Conservation (phyloP, 2,329 filamentous ascomycete genomes). For the Pezicula radicicola region DNA sequence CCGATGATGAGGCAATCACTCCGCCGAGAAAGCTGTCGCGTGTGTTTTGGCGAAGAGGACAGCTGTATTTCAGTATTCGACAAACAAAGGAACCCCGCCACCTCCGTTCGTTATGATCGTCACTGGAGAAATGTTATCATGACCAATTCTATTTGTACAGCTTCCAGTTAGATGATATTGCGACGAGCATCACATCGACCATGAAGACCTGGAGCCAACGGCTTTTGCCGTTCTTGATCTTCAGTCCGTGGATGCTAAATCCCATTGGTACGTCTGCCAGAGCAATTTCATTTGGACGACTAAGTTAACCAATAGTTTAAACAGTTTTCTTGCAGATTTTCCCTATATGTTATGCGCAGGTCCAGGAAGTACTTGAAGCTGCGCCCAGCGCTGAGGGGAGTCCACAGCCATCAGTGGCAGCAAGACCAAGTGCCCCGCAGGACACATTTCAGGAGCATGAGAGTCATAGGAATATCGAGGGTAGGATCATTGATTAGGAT, state of each 20-base stretch:
- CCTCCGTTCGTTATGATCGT: conserved; percentile 9
- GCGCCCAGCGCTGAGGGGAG: conserved; percentile 18
- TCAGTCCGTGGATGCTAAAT: no score
- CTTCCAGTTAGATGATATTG: conserved; percentile 23
- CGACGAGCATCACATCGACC: conserved; percentile 13
- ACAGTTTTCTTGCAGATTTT: conserved; percentile 25
- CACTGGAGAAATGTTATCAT: conserved; percentile 18
- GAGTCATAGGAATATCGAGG: conserved; percentile 17
- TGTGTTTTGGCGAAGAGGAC: conserved; percentile 19
- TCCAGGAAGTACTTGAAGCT: conserved; percentile 14
- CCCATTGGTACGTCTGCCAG: conserved; percentile 27
- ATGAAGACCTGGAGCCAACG: conserved; percentile 27
- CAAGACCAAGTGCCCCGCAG: conserved; percentile 21
- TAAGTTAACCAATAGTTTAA: conserved; percentile 1
- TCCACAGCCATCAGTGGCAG: conserved; percentile 21
- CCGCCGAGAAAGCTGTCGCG: conserved; percentile 3
- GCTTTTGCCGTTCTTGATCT: conserved; percentile 27
- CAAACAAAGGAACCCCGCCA: conserved; percentile 8
- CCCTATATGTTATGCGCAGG: conserved; percentile 15
- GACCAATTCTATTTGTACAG: conserved; percentile 13
- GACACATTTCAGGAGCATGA: conserved; percentile 20
- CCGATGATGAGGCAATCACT: background rate
- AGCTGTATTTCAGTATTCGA: conserved; percentile 16
- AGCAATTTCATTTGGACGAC: background rate
- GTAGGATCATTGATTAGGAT: conserved; percentile 11